Percentiles rank a stretch among this genome's conserved stretches.
These are phyloP conservation scores for Aspergillus fructus DNA, from an alignment of 2,329 filamentous ascomycete genomes.

Conservation along the genomic window DNA sequence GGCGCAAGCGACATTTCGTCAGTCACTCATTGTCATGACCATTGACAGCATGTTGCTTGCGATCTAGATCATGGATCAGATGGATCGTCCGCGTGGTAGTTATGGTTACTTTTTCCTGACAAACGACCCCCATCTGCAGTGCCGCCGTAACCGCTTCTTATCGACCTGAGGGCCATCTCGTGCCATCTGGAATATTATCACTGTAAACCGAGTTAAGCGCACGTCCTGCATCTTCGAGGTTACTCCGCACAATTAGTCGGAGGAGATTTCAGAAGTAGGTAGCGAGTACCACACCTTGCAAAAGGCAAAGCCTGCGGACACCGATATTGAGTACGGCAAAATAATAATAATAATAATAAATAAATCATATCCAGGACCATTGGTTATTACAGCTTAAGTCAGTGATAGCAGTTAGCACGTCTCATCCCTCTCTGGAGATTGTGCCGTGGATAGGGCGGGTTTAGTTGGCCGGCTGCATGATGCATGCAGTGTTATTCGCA, in stretches of 20 bases:
- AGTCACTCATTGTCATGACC: neutral
- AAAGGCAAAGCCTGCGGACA: neutral
- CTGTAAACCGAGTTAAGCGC: constrained; percentile 4
- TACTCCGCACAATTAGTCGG: neutral
- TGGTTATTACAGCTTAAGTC: no score
- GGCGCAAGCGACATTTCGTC: neutral
- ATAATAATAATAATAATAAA: no score
- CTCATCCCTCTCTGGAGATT: no score
- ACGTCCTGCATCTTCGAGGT: neutral
- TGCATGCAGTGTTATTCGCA: constrained; percentile 12
- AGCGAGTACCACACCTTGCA: neutral
- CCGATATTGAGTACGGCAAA: neutral
- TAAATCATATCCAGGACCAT: neutral
- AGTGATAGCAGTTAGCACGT: no score
- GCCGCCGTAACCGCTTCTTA: constrained; percentile 16
- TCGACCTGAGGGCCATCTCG: neutral
- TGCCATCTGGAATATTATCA: neutral
- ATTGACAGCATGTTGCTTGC: neutral
- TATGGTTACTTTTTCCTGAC: constrained; percentile 6
- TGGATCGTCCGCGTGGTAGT: constrained; percentile 1
- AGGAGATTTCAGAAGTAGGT: neutral
- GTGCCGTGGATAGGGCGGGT: neutral
- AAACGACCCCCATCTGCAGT: constrained; percentile 1
- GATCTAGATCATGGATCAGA: constrained; percentile 3
- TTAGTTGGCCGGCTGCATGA: constrained; percentile 1